Evolutionary conservation across 106 monocot species (phyloP), one percentile per base, ranked within the genome.

Genomic region (Apostasia shenzhenica): DNA sequence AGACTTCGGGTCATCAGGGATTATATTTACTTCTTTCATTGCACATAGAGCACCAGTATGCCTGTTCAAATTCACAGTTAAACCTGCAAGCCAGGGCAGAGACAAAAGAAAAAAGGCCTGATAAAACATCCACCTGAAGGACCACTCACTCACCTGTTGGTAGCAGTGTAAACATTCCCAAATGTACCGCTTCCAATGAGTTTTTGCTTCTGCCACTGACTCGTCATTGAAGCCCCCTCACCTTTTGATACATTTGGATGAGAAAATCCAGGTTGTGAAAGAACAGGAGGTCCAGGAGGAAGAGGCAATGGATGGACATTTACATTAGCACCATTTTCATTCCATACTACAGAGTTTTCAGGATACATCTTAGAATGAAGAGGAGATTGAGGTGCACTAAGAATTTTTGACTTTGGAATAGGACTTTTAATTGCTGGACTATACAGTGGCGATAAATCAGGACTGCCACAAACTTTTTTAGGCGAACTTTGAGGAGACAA

Each of bases 11-110:
- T 99, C 97, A 79, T 99, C 97, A 49, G 92, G 89, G 63, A 93
- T 87, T 52, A 99, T 73, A 83, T 85, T 87, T 40, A 99, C 97
- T 86, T 99, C 97, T 78, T 99, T 99, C 97, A 99, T 99, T 57
- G 97, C 97, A 81, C 97, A 99, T 48, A 81, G 70, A 7, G 97
- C 86, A 51, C 97, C 97, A 66, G 78, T 90, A 68, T 93, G 73
- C 79, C 89, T 97, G 75, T 73, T 41, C 40, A 69, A 60, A 44
- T 26, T 65, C 65, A 65, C 7, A 65, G n/a, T 48, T 1, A 65
- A 26, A 49, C 2, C 0, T 47, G 37, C 7, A 65, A 65, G 48
- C 47, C 47, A 70, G 38, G 48, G 13, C 48, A 47, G 48, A 65
- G 37, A 48, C 6, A 4, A 65, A 48, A 4, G 48, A 7, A 12